Conservation (phyloP, 495 filamentous ascomycete genomes). For the Podospora pseudoanserina region DNA sequence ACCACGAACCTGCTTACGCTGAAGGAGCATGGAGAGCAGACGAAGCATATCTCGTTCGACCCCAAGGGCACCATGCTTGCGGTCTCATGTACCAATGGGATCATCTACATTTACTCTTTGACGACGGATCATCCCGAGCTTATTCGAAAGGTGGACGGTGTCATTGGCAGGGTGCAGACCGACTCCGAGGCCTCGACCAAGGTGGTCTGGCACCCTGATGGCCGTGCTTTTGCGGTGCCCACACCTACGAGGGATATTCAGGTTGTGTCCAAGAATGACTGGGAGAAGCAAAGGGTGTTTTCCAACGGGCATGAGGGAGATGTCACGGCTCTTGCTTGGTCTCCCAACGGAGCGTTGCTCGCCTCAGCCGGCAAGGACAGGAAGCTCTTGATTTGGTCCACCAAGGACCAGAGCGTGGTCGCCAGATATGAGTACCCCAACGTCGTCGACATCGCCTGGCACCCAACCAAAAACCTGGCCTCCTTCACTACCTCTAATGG, state of each 20-base stretch:
- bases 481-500: conserved; percentile 90
- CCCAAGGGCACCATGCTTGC: conserved; percentile 71
- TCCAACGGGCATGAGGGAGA: conserved; percentile 75
- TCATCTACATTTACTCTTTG: conserved; percentile 84
- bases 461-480: conserved; percentile 78
- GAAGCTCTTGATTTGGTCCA: conserved; percentile 83
- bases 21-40: conserved; percentile 74
- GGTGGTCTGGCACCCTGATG: conserved; percentile 90
- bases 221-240: conserved; percentile 80
- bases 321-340: conserved; percentile 86
- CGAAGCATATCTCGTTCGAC: conserved; percentile 88
- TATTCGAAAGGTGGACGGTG: conserved; percentile 75
- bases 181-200: conserved; percentile 73
- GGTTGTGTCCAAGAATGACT: conserved; percentile 78
- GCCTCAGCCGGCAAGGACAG: conserved; percentile 79
- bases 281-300: conserved; percentile 78
- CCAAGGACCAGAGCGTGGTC: conserved; percentile 75
- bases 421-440: conserved; percentile 71
- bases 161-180: conserved; percentile 73
- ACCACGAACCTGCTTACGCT: conserved; percentile 70
- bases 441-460: conserved; percentile 84
- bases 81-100: conserved; percentile 81
- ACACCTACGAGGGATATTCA: conserved; percentile 83
- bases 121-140: conserved; percentile 75
- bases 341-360: conserved; percentile 86